A percentile compares a stretch with the other conserved stretches of the same genome.
Conservation (phyloP, 2,329 filamentous ascomycete genomes). For the Acarospora socialis region DNA sequence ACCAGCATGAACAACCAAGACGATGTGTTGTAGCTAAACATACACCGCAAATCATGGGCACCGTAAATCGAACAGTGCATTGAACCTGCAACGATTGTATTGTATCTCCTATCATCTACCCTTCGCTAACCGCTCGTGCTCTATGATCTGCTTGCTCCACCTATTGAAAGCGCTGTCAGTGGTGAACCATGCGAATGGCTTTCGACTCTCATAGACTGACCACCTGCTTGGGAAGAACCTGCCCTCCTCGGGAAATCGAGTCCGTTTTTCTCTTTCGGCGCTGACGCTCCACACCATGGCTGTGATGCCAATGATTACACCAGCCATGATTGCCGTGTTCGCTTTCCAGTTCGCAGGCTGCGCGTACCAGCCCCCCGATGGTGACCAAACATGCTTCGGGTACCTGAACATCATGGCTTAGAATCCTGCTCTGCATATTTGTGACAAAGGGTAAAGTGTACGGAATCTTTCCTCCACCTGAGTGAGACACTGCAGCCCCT, state of each 20-base stretch:
- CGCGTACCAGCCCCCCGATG: constrained; percentile 91
- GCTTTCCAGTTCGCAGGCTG: constrained; percentile 89
- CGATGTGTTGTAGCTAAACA: no score
- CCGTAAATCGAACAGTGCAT: constrained; percentile 5
- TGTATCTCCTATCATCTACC: constrained; percentile 22
- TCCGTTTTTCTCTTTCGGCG: constrained; percentile 57
- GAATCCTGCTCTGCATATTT: background rate
- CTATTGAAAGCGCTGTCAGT: constrained; percentile 28
- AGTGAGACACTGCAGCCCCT: constrained; percentile 11
- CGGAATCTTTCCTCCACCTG: constrained; percentile 13
- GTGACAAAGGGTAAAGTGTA: constrained; percentile 1
- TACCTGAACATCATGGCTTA: constrained; percentile 42
- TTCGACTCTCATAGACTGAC: constrained; percentile 37
- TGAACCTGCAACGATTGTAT: constrained; percentile 6
- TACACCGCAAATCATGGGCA: no score
- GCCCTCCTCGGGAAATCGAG: constrained; percentile 60
- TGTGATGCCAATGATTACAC: constrained; percentile 52
- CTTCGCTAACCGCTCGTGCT: constrained; percentile 46
- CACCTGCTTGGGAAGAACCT: constrained; percentile 75
- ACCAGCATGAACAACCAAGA: no score
- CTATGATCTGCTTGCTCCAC: constrained; percentile 59
- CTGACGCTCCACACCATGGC: constrained; percentile 57
- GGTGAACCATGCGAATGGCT: constrained; percentile 5
- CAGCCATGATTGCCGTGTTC: constrained; percentile 70
- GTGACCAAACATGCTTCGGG: constrained; percentile 99